A percentile compares a stretch with the other conserved stretches of the same genome.
Evolutionary conservation across 768 basidiomycete species (phyloP).

Genomic region (Nevesoporus exiguus): DNA sequence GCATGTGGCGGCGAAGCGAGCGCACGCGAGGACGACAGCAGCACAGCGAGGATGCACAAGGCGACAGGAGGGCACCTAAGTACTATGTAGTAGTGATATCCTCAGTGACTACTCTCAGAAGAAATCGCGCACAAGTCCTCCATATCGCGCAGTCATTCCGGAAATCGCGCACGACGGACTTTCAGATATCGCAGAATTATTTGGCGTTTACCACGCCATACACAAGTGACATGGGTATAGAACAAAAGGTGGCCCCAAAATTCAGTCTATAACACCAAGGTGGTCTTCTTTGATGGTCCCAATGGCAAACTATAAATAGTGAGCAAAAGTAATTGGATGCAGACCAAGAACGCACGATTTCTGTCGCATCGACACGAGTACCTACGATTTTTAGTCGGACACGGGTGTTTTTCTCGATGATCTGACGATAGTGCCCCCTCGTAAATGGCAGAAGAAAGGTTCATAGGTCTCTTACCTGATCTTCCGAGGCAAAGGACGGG

Average conservation of each 20-base stretch:
- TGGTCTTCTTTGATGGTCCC: slow-evolving; percentile 99
- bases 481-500: slow-evolving; percentile 92
- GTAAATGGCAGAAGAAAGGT: neutral
- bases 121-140: too few relatives aligned
- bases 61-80: too few relatives aligned
- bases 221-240: neutral
- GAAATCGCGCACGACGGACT: too few relatives aligned
- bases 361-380: slow-evolving; percentile 94
- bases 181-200: too few relatives aligned
- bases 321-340: neutral
- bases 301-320: slow-evolving; percentile 77
- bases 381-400: slow-evolving; percentile 98
- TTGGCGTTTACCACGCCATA: too few relatives aligned
- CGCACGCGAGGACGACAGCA: too few relatives aligned
- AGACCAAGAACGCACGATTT: slow-evolving; percentile 66
- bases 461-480: slow-evolving; percentile 52
- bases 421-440: slow-evolving; percentile 38
- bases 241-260: neutral
- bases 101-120: too few relatives aligned
- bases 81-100: too few relatives aligned
- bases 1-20: too few relatives aligned
- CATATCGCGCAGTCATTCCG: too few relatives aligned
- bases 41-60: too few relatives aligned
- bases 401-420: slow-evolving; percentile 90
- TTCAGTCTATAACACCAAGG: slow-evolving; percentile 83